Base-by-base conservation (phyloP, 176 grass and related monocot genomes). In the Typha latifolia region DNA sequence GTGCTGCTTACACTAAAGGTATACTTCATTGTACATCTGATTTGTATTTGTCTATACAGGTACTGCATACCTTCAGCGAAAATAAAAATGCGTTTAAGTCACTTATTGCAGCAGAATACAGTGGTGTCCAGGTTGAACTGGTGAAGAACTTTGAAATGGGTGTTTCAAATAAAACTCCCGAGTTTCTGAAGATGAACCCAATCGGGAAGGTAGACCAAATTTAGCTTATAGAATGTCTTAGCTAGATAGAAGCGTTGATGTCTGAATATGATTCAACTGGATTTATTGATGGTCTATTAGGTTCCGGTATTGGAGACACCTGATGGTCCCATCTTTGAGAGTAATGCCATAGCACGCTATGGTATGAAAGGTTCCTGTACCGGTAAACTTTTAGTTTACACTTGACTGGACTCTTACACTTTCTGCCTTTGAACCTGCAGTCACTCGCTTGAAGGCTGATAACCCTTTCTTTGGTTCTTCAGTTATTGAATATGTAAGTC, bases 11-110 rank as follows among this genome's bases (percentile, higher is more conserved):
- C 37, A 43, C 37, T 9, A 10, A 43, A 43, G 37, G 5, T 43
- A 43, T 43, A 37, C 34, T 53, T 53, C 6, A 53, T 15, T 57
- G 9, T 19, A 19, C 16, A 21, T 16, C n/a, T 59, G 14, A 59
- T 22, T 59, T 59, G 8, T 59, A 21, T 59, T 59, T 0, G 24
- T 21, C 3, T 9, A 19, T 61, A 14, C 57, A 92, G 89, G 75
- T 92, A 63, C 50, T 92, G 78, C 75, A 92, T 59, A 14, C 74
- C 73, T 7, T 6, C 18, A 64, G 16, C 26, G 32, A 23, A 66
- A 96, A 96, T 70, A 96, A 96, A 32, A 96, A 96, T 81, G 82
- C 67, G 16, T 91, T 76, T 1, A 96, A 96, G 78, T 24, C 79
- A 43, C 91, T 91, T 32, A 88, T 96, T 47, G 91, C 68, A 0